A percentile compares a stretch with the other conserved stretches of the same genome.
phyloP scores from a whole-genome alignment of 1,139 yeast species.

The Scheffersomyces cryptocercus region DNA sequence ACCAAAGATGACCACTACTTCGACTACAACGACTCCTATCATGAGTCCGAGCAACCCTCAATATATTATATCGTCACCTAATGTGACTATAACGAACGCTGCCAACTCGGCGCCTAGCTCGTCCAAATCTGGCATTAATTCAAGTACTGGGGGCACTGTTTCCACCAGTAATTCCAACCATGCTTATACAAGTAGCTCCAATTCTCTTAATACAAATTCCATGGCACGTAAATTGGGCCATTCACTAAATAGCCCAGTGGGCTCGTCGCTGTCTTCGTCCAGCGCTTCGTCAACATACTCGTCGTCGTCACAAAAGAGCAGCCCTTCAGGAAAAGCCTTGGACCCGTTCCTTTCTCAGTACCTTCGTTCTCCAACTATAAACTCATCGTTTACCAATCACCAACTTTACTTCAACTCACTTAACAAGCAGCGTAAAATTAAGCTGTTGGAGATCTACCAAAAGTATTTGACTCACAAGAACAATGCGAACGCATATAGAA shows the following conservation, averaged over 20 bases:
- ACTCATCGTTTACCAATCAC: conserved; percentile 19
- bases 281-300: conserved; percentile 1
- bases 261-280: background rate
- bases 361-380: conserved; percentile 21
- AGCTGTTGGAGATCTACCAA: conserved; percentile 28
- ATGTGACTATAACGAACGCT: background rate
- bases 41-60: background rate
- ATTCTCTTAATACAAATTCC: background rate
- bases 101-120: background rate
- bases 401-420: conserved; percentile 26
- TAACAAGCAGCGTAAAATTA: conserved; percentile 22
- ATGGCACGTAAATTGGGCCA: conserved; percentile 1
- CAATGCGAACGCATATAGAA: conserved; percentile 3
- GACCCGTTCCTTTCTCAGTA: conserved; percentile 34
- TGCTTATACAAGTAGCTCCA: background rate
- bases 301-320: background rate
- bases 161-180: background rate
- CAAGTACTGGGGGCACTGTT: background rate
- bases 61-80: background rate
- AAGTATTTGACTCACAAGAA: conserved; percentile 20
- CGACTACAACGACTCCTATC: background rate
- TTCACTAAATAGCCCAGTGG: background rate
- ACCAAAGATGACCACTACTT: conserved; percentile 9
- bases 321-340: conserved; percentile 2
- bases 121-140: background rate